Percentiles rank a stretch among this genome's conserved stretches.
phyloP scores from a whole-genome alignment of 352 stramenopile genomes.

The Pythium oligandrum region DNA sequence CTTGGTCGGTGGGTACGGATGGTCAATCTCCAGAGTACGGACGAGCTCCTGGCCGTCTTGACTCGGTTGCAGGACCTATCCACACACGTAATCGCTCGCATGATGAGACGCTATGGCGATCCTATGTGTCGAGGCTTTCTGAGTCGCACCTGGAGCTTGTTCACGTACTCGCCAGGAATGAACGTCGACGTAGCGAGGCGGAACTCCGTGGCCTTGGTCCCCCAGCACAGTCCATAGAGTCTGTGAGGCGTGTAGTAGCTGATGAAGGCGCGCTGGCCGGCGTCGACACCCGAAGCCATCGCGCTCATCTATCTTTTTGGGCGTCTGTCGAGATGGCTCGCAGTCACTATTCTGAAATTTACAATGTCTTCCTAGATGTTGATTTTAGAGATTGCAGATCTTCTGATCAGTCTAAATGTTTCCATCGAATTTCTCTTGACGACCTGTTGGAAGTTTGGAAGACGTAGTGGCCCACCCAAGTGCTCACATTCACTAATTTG shows the following conservation, averaged over 20 bases:
- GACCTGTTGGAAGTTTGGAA: too few relatives aligned
- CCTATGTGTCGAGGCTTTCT: too few relatives aligned
- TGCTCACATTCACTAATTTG: too few relatives aligned
- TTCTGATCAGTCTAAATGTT: too few relatives aligned
- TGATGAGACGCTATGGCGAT: too few relatives aligned
- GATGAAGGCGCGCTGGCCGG: slow-evolving; percentile 42
- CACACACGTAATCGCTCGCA: background rate
- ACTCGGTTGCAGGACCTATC: slow-evolving; percentile 64
- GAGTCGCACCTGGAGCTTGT: slow-evolving; percentile 76
- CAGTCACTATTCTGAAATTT: background rate
- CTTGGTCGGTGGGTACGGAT: slow-evolving; percentile 84
- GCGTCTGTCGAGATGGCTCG: slow-evolving; percentile 1
- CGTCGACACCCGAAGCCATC: slow-evolving; percentile 12
- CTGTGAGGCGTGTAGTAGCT: slow-evolving; percentile 60
- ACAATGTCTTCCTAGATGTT: too few relatives aligned
- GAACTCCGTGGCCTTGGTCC: slow-evolving; percentile 49
- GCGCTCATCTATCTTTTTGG: background rate
- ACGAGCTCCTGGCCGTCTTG: slow-evolving; percentile 46
- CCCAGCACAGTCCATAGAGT: slow-evolving; percentile 78
- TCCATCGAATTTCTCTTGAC: too few relatives aligned
- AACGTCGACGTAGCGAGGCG: slow-evolving; percentile 73
- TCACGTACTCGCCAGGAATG: slow-evolving; percentile 81
- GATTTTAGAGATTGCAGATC: too few relatives aligned
- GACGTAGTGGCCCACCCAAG: too few relatives aligned
- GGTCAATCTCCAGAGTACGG: slow-evolving; percentile 68